Base-by-base conservation (phyloP, 2,329 filamentous ascomycete genomes). In the Leptographium lundbergii region DNA sequence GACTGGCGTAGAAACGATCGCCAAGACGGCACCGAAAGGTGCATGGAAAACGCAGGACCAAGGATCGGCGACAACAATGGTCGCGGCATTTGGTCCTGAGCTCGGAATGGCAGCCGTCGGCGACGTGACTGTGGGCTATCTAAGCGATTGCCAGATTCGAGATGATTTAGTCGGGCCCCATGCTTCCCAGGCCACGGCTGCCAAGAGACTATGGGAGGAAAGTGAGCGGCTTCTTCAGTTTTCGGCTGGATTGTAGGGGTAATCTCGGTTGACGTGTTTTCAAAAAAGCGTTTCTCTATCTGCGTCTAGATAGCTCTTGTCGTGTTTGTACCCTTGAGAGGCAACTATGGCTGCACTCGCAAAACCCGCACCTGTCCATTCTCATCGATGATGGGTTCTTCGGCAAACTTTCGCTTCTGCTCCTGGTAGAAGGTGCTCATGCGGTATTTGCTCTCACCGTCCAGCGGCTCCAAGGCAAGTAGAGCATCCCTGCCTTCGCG, bases 391-490 rank as follows among this genome's bases (percentile, higher is more conserved):
- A 67, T 63, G 0, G 67, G 67, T 61, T 68, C 66, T 58, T 64
- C 60, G 0, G 39, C 58, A 34, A 66, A 24, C 42, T 64, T 61
- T 52, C 61, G 62, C 65, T 66, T 68, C 64, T 67, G 62, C 62
- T 67, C 27, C 58, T 72, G 69, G 62, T 79, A 79, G 61, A 78
- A 80, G 4, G 76, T 78, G 58, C 74, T 77, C 77, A 82, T 79
- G 42, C 77, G 71, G 64, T 81, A 82, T 66, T 78, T 75, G n/a
- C 76, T 81, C 67, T 81, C 78, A 3, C 80, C 80, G 19, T 79
- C 74, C 57, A 80, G 80, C 55, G 74, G 72, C 62, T 76, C 72
- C 25, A 84, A 65, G 55, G 81, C 75, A 53, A 72, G 65, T 45
- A 82, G 68, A 0, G 81, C 81, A 64, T 80, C 72, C 60, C 69